Evolutionary conservation across 2,329 filamentous ascomycete genomes (phyloP).

Genomic region (Pyrenochaeta sp.): DNA sequence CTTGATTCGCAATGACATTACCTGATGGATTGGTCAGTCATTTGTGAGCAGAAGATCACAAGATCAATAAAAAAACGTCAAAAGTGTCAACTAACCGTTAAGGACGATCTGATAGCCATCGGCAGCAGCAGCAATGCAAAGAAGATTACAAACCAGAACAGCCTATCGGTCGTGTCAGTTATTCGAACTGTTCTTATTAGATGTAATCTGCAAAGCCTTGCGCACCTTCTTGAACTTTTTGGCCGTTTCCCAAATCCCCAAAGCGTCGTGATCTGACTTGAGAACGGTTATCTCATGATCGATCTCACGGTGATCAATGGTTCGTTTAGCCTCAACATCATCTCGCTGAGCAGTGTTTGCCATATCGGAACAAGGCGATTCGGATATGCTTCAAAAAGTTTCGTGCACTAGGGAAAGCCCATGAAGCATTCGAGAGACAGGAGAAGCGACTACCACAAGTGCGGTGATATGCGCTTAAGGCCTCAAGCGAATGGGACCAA

Average conservation of each 20-base stretch:
- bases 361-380: too few species aligned
- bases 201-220: background rate
- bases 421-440: too few species aligned
- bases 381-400: too few species aligned
- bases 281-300: background rate
- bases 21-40: background rate
- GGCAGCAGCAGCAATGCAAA: constrained; percentile 1
- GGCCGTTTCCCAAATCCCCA: background rate
- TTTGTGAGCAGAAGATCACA: background rate
- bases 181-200: background rate
- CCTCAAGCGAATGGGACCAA: too few species aligned
- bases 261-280: background rate
- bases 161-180: background rate
- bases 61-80: background rate
- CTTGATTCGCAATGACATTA: constrained; percentile 1
- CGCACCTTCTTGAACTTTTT: constrained; percentile 1
- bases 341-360: too few species aligned
- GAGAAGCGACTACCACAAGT: too few species aligned
- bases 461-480: too few species aligned
- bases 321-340: too few species aligned
- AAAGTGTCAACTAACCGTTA: background rate
- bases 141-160: constrained; percentile 1
- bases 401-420: too few species aligned
- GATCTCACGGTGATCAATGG: too few species aligned
- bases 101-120: constrained; percentile 2